Evolutionary conservation across 768 basidiomycete genomes (phyloP), one percentile per base, ranked within the genome.

Genomic region (Filobasidium wieringae): DNA sequence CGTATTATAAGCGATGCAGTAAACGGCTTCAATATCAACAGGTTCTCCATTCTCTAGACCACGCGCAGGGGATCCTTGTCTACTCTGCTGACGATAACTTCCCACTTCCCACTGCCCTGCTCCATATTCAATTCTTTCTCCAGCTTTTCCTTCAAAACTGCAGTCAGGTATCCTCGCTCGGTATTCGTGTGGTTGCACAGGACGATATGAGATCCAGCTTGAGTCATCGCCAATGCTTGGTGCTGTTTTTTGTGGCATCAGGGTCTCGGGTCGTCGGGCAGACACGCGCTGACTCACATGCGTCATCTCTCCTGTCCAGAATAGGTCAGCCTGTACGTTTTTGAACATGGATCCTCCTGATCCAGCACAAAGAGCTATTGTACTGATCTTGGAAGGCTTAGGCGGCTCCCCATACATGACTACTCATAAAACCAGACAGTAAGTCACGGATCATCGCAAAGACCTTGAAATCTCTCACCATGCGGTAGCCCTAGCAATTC

Each of bases 121-220:
- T 73, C 71, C 36, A 65, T 72, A 15, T 69, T 64, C 59, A 86
- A 75, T 70, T 84, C 80, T 49, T 68, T 63, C 59, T 72, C 68
- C 60, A 96, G 77, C 73, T 82, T 84, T 12, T 77, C 73, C 36
- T 84, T 83, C 31, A 96, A 80, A 24, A 81, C 76, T 17, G 84
- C 55, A 4, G 62, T 81, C 55, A 97, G 84, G 75, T 88, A 96
- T 0, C 89, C 89, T 31, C 92, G 86, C 76, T 97, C 93, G 41
- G 92, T 92, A 74, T 91, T 91, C 15, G 88, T 86, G 75, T 96
- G 93, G 17, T 78, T 75, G 85, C 90, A 90, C 55, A 95, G 79
- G 62, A 95, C 80, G 68, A 95, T 85, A 69, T 87, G 81, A 66
- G 78, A 82, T 32, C 88, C 87, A 40, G 76, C 73, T 9, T 86